Evolutionary conservation across 768 basidiomycete species (phyloP), one percentile per base, ranked within the genome.

Genomic region (Auriculariales sp.): DNA sequence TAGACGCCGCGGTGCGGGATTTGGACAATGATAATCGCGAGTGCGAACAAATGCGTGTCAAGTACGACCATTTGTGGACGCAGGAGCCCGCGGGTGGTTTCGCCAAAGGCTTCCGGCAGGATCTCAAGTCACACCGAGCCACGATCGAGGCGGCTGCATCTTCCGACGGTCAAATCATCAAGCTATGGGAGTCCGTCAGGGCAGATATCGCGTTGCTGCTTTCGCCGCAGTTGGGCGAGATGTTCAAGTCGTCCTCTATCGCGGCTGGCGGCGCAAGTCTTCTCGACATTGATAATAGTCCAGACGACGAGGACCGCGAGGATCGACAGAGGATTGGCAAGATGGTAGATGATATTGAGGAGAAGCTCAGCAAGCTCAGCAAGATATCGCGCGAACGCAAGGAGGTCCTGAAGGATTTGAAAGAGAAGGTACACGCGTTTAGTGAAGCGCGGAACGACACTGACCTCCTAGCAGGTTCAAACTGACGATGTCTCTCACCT

Each of bases 401-500:
- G 10, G 86, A 93, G 56, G 81, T 91, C 0, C 65, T 98, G 49
- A 92, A 87, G 61, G 95, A 98, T 60, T 69, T 99, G 46, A 99
- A 98, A 62, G 93, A 97, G 36, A 95, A 94, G 78, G 93, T 91
- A 49, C 6, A 57, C 47, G 5, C 28, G 6, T 15, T 24, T 4
- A 19, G 15, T 17, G 28, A 27, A 4, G 34, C 5, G 14, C 48
- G n/a, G 44, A 2, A 57, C 27, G 5, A 42, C 35, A 27, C 46
- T 31, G 11, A 46, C 7, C 14, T 27, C 14, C 22, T n/a, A n/a
- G 1, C 55, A 98, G 92, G 75, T 95, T 44, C 95, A 97, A 78
- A 71, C 74, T 25, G 95, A 99, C 65, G 95, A 99, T 55, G 94
- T 98, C 25, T 99, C 94, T 0, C 90, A 94, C 60, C 72, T 95